A percentile compares a stretch with the other conserved stretches of the same genome.
These are phyloP conservation scores for Cardamine chenopodiifolia DNA, from an alignment of 345 rosid genomes.

Conservation along the genomic window DNA sequence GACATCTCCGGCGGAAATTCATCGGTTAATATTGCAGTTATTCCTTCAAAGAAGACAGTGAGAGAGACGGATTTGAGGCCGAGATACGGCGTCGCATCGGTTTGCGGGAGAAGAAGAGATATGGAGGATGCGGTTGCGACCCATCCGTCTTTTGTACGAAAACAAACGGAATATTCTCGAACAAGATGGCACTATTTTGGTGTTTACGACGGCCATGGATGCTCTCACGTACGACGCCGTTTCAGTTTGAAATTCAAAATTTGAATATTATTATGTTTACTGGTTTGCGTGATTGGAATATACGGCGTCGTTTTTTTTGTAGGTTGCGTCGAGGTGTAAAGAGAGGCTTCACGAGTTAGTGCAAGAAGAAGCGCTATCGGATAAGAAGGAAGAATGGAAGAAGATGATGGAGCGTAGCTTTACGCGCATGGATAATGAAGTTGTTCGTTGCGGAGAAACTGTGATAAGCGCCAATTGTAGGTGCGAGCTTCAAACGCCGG, in stretches of 20 bases:
- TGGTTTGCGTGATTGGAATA: background rate
- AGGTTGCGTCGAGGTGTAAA: slow-evolving; percentile 67
- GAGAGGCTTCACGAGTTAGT: slow-evolving; percentile 68
- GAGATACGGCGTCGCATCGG: slow-evolving; percentile 70
- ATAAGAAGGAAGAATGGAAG: slow-evolving; percentile 52
- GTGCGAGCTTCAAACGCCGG: slow-evolving; percentile 73
- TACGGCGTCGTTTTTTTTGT: background rate
- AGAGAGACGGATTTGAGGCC: slow-evolving; percentile 39
- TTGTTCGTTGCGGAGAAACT: slow-evolving; percentile 36
- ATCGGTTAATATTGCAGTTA: background rate
- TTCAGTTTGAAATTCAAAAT: background rate
- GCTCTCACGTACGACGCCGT: slow-evolving; percentile 61
- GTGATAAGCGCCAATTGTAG: slow-evolving; percentile 46
- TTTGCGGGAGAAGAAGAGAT: slow-evolving; percentile 81
- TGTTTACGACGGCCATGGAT: slow-evolving; percentile 79
- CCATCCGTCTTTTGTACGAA: slow-evolving; percentile 53
- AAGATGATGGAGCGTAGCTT: slow-evolving; percentile 65
- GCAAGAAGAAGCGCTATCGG: slow-evolving; percentile 49
- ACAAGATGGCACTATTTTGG: slow-evolving; percentile 64
- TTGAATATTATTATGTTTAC: background rate
- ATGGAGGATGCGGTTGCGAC: slow-evolving; percentile 86
- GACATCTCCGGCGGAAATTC: background rate
- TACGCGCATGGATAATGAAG: slow-evolving; percentile 64
- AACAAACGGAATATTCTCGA: slow-evolving; percentile 27
- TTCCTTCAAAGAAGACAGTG: slow-evolving; percentile 14